Percentiles rank a stretch among this genome's conserved stretches.
Conservation (phyloP, 768 basidiomycete genomes). For the Termitomyces titanicus region DNA sequence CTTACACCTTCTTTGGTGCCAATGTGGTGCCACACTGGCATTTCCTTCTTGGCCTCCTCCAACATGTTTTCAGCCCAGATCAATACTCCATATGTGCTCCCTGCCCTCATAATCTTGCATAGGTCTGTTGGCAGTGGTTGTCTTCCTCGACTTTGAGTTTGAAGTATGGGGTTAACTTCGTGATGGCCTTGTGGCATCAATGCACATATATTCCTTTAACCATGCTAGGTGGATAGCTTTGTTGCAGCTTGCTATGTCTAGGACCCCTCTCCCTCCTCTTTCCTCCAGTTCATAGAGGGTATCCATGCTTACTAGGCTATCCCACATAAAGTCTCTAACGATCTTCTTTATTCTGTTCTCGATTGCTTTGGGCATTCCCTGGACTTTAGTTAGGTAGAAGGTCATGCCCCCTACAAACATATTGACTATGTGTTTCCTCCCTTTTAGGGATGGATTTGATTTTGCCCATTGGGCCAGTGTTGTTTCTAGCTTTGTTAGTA, state of each 20-base stretch:
- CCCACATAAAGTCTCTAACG: background rate
- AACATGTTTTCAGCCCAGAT: no score
- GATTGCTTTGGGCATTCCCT: background rate
- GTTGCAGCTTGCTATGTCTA: background rate
- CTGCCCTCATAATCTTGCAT: no score
- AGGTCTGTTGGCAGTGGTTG: no score
- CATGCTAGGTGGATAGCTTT: background rate
- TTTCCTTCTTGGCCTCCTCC: no score
- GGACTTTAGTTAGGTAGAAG: background rate
- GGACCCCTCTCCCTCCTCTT: background rate
- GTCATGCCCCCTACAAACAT: background rate
- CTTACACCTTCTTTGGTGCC: no score
- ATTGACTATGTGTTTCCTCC: background rate
- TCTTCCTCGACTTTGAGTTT: no score
- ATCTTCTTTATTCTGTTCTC: background rate
- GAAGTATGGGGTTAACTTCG: no score
- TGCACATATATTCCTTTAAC: no score
- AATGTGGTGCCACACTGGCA: no score
- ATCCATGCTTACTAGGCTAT: background rate
- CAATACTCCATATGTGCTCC: no score
- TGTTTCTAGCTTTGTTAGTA: background rate
- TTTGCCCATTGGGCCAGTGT: background rate
- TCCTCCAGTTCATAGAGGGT: background rate
- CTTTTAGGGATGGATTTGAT: background rate
- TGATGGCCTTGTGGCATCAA: no score